phyloP scores from a whole-genome alignment of 2,329 filamentous ascomycete genomes.

The Ascochyta clinopodiicola region DNA sequence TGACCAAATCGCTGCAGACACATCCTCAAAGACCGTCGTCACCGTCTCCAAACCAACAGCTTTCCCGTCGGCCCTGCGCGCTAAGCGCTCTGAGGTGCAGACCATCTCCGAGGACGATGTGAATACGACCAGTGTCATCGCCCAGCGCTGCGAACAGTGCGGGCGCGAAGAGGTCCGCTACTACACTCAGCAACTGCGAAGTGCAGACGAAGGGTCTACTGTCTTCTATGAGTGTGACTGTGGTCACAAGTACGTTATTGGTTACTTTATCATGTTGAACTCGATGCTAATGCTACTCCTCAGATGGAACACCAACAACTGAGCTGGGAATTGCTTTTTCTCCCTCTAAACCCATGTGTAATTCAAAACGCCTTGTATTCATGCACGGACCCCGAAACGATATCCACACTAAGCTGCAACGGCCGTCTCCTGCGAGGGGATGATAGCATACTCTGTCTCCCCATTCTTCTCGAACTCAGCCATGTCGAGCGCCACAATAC shows the following conservation, averaged over 20 bases:
- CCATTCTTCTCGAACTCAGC: conserved; percentile 93
- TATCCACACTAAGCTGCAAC: conserved; percentile 31
- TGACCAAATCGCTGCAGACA: conserved; percentile 29
- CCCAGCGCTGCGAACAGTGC: conserved; percentile 79
- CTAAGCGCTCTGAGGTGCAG: conserved; percentile 86
- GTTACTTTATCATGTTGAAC: conserved; percentile 1
- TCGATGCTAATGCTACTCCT: conserved; percentile 29
- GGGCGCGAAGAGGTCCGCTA: conserved; percentile 82
- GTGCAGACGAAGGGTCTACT: conserved; percentile 94
- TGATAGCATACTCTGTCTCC: conserved; percentile 88
- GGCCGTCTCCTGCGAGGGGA: conserved; percentile 61
- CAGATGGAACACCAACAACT: conserved; percentile 68
- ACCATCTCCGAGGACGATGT: conserved; percentile 78
- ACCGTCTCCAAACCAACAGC: conserved; percentile 87
- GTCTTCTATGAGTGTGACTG: conserved; percentile 91
- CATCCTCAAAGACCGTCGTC: conserved; percentile 71
- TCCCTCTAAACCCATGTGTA: conserved; percentile 20
- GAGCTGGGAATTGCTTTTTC: conserved; percentile 49
- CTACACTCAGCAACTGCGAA: conserved; percentile 82
- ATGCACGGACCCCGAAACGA: conserved; percentile 22
- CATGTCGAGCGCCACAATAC: conserved; percentile 96
- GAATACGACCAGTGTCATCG: conserved; percentile 72
- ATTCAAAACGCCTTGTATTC: conserved; percentile 33
- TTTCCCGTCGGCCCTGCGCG: conserved; percentile 87
- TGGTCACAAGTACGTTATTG: conserved; percentile 72